phyloP scores from a whole-genome alignment of 2,329 filamentous ascomycete genomes.

The Esteya vermicola region DNA sequence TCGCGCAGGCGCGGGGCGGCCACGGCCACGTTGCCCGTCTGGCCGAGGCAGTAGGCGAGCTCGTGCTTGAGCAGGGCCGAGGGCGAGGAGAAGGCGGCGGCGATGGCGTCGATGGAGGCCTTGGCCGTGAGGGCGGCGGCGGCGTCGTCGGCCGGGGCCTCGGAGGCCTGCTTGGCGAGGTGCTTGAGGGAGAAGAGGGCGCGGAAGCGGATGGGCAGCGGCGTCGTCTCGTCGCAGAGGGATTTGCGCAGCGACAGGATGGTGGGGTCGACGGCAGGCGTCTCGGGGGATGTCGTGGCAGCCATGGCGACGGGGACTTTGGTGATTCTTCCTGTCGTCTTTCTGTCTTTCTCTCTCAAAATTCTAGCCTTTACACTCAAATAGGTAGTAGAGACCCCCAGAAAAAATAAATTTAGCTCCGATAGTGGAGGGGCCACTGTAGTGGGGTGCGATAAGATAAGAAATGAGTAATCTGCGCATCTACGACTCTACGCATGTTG shows the following conservation, averaged over 20 bases:
- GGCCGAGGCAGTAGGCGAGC: slow-evolving; percentile 89
- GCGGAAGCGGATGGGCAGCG: slow-evolving; percentile 81
- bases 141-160: slow-evolving; percentile 12
- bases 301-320: too few species aligned
- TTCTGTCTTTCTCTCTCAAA: too few species aligned
- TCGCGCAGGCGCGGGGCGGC: slow-evolving; percentile 51
- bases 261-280: slow-evolving; percentile 21
- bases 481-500: too few species aligned
- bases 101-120: slow-evolving; percentile 63
- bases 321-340: too few species aligned
- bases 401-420: too few species aligned
- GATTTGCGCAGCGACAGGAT: slow-evolving; percentile 56
- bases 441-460: too few species aligned
- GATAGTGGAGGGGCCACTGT: too few species aligned
- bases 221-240: slow-evolving; percentile 64
- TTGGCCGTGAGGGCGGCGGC: slow-evolving; percentile 25
- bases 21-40: slow-evolving; percentile 66
- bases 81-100: slow-evolving; percentile 68
- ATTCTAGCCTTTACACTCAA: too few species aligned
- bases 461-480: too few species aligned
- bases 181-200: slow-evolving; percentile 97
- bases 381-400: too few species aligned
- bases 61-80: slow-evolving; percentile 93
- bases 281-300: slow-evolving; percentile 8
- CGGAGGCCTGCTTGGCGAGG: slow-evolving; percentile 49